Evolutionary conservation across 2,329 filamentous ascomycete species (phyloP).

Genomic region (Aspergillus hortae): DNA sequence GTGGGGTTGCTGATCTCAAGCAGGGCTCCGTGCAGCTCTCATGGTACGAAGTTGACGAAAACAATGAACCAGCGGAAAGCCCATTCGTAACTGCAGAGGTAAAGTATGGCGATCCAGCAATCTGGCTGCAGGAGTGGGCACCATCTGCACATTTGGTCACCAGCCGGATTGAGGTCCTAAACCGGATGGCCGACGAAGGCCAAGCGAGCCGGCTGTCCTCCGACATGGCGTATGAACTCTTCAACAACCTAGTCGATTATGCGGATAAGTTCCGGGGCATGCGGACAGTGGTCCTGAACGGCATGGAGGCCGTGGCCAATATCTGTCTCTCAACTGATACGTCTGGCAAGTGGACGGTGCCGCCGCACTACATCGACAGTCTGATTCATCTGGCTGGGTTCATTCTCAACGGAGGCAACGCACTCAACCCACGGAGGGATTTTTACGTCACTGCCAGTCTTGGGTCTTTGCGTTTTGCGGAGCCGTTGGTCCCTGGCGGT

Average conservation of each 20-base stretch:
- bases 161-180: constrained; percentile 20
- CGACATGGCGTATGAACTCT: constrained; percentile 34
- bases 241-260: constrained; percentile 27
- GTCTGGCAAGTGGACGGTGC: constrained; percentile 26
- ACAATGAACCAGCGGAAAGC: not conserved
- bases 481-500: constrained; percentile 20
- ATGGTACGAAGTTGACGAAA: not conserved
- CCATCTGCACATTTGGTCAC: constrained; percentile 17
- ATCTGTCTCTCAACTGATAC: constrained; percentile 21
- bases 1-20: not conserved
- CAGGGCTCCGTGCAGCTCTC: not conserved
- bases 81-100: constrained; percentile 8
- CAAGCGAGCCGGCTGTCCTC: constrained; percentile 23
- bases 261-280: constrained; percentile 29
- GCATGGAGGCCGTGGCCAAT: constrained; percentile 27
- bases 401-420: constrained; percentile 28
- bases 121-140: constrained; percentile 18
- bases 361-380: constrained; percentile 38
- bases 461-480: constrained; percentile 22
- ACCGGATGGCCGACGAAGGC: constrained; percentile 20
- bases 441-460: constrained; percentile 36
- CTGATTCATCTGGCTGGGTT: constrained; percentile 35
- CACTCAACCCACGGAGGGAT: constrained; percentile 22
- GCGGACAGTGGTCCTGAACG: constrained; percentile 27
- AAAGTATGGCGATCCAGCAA: constrained; percentile 3